Evolutionary conservation across 2,329 filamentous ascomycete genomes (phyloP), one percentile per base, ranked within the genome.

Genomic region (Metarhizium anisopliae): DNA sequence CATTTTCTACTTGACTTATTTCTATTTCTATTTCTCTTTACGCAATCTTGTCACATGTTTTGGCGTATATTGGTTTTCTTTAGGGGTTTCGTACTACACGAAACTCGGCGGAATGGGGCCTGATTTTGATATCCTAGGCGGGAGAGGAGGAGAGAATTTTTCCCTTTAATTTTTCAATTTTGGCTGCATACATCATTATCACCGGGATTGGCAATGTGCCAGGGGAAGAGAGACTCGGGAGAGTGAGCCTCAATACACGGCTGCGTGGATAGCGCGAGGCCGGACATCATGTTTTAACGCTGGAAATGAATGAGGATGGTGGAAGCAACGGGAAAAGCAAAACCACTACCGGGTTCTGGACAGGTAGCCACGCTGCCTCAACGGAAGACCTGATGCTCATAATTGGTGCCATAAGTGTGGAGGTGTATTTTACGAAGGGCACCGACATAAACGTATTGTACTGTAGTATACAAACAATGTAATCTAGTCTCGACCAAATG

Each of bases 81-180:
- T 36, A 6, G 25, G 32, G 32, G 38, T 55, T 52, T 36, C 14
- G 49, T 55, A 25, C 8, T 50, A 4, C 16, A 29, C 2, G 20
- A 25, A 16, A 18, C 7, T 29, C 11, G 38, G 40, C 43, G n/a
- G 40, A 36, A 25, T 36, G 53, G 36, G 18, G 50, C 54, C 56
- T 51, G 53, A 35, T 55, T 49, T 52, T 53, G 56, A 58, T 58
- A 58, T 58, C 45, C 53, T 45, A 45, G 32, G 38, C 30, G 50
- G 56, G 43, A 51, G 14, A 38, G 43, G 38, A 16, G 25, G 36
- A 29, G 7, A 6, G 50, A n/a, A 20, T 53, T 50, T 52, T 56
- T 14, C 7, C 6, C 6, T 16, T 20, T 51, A 14, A 25, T 14
- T 47, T 47, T 40, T 47, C 47, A 32, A 20, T 54, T 42, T 52